Conservation (phyloP, 2,329 filamentous ascomycete genomes). For the Aspergillus ruber region DNA sequence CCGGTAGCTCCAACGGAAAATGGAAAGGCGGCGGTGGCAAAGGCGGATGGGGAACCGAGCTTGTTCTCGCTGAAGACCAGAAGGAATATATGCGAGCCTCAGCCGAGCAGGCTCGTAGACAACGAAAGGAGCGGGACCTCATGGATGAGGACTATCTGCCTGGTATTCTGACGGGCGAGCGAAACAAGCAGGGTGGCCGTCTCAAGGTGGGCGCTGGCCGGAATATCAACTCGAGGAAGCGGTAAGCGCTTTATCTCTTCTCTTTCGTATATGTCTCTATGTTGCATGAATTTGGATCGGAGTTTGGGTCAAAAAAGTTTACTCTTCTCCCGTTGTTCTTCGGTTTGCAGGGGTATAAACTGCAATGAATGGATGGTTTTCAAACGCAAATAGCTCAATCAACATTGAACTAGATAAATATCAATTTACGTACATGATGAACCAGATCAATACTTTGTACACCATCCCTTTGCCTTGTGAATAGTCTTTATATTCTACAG, state of each 20-base stretch:
- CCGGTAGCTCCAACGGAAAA: slow-evolving; percentile 75
- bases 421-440: too few relatives aligned
- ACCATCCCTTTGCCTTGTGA: too few relatives aligned
- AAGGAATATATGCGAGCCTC: slow-evolving; percentile 73
- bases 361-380: too few relatives aligned
- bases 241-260: slow-evolving; percentile 19
- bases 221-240: slow-evolving; percentile 72
- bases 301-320: background rate
- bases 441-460: too few relatives aligned
- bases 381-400: too few relatives aligned
- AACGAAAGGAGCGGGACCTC: slow-evolving; percentile 64
- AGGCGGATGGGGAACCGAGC: slow-evolving; percentile 73
- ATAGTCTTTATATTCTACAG: too few relatives aligned
- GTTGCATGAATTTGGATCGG: slow-evolving; percentile 12
- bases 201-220: slow-evolving; percentile 78
- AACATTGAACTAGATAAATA: too few relatives aligned
- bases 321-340: background rate
- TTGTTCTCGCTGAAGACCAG: slow-evolving; percentile 91
- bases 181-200: slow-evolving; percentile 58
- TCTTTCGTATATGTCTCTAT: slow-evolving; percentile 12
- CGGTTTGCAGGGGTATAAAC: background rate
- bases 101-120: slow-evolving; percentile 54
- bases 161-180: slow-evolving; percentile 72
- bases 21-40: slow-evolving; percentile 65
- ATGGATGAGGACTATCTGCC: slow-evolving; percentile 96